Evolutionary conservation across 179 eudicot species (phyloP), one percentile per base, ranked within the genome.

Genomic region (Sideroxylon spinosum): DNA sequence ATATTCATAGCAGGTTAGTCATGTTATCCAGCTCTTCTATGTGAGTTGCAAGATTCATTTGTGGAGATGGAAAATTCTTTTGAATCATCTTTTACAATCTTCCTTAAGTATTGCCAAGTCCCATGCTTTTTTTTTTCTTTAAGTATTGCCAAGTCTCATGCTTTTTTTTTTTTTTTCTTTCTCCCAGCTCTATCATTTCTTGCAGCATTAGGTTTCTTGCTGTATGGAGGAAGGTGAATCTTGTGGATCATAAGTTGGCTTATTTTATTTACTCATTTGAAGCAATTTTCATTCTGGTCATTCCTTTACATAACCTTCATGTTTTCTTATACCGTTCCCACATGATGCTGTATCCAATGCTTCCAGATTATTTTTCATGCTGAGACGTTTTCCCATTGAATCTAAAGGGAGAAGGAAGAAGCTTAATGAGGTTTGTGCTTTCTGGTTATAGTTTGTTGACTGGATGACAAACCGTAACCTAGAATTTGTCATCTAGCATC

Each of bases 371-470:
- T 89, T 88, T 84, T 44, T 79, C 76, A 88, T 90, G 92, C 86
- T 93, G 76, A 86, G 90, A 78, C 87, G 91, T 60, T 88, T 90
- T 71, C 97, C 97, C 53, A 86, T 91, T 49, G 97, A 93, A 86
- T 93, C 97, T 10, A 87, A 85, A 85, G 97, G 94, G 72, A 91
- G 93, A 84, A 85, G 83, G 71, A 91, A 91, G 87, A 91, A 90
- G 73, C 87, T 93, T 76, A 86, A 90, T 53, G 97, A 93, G 94
- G 97, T 93, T 76, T 74, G 89, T 82, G 46, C 63, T 71, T 68
- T 55, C 73, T 48, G 66, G 3, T 44, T 28, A 57, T 17, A 4
- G 17, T 66, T 62, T 48, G 19, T 61, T 49, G 17, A 17, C 25
- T 52, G 59, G 14, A 14, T 61, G 11, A 44, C 9, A 22, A 69